Percentiles rank a stretch among this genome's conserved stretches.
Conservation (phyloP, 2,329 filamentous ascomycete genomes). For the Clonostachys byssicola region DNA sequence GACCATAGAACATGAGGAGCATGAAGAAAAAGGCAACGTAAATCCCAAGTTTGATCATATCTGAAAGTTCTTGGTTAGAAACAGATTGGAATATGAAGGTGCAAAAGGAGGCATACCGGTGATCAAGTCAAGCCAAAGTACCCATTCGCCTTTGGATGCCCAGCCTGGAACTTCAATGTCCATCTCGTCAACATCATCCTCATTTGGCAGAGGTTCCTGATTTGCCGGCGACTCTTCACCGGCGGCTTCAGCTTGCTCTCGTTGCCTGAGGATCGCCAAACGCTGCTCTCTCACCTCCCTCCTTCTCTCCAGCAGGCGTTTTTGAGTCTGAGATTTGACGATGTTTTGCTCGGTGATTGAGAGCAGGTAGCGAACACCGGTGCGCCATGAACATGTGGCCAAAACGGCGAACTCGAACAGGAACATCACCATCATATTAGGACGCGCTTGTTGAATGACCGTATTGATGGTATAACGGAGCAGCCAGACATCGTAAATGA, state of each 20-base stretch:
- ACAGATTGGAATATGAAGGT: neutral
- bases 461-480: conserved; percentile 77
- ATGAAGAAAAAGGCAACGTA: conserved; percentile 93
- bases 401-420: conserved; percentile 95
- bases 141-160: conserved; percentile 92
- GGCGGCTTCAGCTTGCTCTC: conserved; percentile 42
- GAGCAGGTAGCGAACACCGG: conserved; percentile 72
- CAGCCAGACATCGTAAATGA: conserved; percentile 76
- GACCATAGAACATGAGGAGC: conserved; percentile 86
- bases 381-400: conserved; percentile 75
- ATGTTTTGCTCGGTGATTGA: conserved; percentile 75
- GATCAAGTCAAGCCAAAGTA: conserved; percentile 81
- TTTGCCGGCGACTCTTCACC: conserved; percentile 51
- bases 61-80: conserved; percentile 31
- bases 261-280: conserved; percentile 43
- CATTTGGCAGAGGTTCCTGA: conserved; percentile 50
- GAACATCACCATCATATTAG: conserved; percentile 99
- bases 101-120: conserved; percentile 54
- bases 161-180: conserved; percentile 94
- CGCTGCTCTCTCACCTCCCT: conserved; percentile 60
- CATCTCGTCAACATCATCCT: conserved; percentile 83
- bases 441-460: conserved; percentile 82
- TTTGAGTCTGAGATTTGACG: conserved; percentile 67
- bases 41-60: conserved; percentile 85
- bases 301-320: conserved; percentile 64